Evolutionary conservation across 2,329 filamentous ascomycete species (phyloP), one percentile per base, ranked within the genome.

Genomic region (Leptographium radiaticola): DNA sequence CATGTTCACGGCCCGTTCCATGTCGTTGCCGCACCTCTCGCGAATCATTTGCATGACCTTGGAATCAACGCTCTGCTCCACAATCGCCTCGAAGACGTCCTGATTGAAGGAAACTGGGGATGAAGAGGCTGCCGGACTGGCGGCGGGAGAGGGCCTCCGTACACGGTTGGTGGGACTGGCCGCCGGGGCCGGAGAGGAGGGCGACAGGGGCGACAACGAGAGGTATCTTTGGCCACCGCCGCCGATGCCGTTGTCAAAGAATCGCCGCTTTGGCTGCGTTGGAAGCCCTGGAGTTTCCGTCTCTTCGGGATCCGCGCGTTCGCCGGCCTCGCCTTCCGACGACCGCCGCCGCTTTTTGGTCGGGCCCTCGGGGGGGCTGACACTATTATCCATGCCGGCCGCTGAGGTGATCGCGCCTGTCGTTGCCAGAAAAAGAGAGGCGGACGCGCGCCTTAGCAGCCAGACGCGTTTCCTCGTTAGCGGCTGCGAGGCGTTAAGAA

Each of bases 1-100:
- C 77, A 84, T 84, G 56, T 84, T 84, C 54, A 84, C 76, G 8
- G 82, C 82, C 56, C 74, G 72, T 61, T 84, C 77, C 16, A 85
- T 70, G 57, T 81, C 72, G 52, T 77, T 69, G 30, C 75, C 75
- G 53, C 80, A 83, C 45, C 72, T 71, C 10, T 73, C 67, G n/a
- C 71, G 71, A 20, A 86, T 72, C 5, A 71, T 64, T 8, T 67
- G 66, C 49, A 85, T 61, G 1, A 72, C 66, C 30, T 78, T 70
- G 0, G 69, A 56, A 8, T 70, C 64, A 20, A 86, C 70, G 51
- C 76, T 75, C 55, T 77, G 74, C 39, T 81, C 81, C 25, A 85
- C 67, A 56, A 86, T 76, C 55, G 68, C 71, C 61, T 83, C 75
- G 53, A 86, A 83, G 0, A 71, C 73, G 36, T 71, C 71, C 54